A percentile compares a stretch with the other conserved stretches of the same genome.
Evolutionary conservation across 2,329 filamentous ascomycete genomes (phyloP).

Genomic region (Colletotrichum sp.): DNA sequence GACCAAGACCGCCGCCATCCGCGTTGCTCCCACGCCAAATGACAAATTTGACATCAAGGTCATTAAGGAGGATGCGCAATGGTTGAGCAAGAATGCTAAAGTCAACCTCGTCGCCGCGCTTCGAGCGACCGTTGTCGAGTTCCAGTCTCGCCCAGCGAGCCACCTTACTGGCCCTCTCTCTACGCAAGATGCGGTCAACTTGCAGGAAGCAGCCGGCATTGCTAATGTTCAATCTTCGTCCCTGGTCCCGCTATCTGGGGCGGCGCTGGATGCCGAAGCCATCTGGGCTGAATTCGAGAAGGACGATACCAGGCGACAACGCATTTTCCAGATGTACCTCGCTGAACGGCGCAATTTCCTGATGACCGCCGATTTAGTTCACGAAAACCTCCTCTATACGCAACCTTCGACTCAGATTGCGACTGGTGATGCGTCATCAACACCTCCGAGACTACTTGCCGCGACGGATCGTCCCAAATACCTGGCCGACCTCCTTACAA

Average conservation of each 20-base stretch:
- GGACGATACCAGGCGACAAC: constrained; percentile 63
- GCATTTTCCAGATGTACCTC: constrained; percentile 75
- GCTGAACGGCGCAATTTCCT: constrained; percentile 72
- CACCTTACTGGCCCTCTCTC: constrained; percentile 76
- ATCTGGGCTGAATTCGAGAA: constrained; percentile 66
- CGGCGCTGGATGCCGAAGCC: constrained; percentile 56
- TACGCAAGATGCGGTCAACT: constrained; percentile 76
- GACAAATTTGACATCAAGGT: constrained; percentile 74
- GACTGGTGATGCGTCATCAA: background rate
- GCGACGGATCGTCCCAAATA: constrained; percentile 27
- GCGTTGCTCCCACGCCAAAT: constrained; percentile 72
- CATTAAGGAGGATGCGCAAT: constrained; percentile 84
- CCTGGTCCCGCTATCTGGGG: constrained; percentile 58
- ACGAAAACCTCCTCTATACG: constrained; percentile 52
- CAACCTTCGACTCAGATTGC: constrained; percentile 23
- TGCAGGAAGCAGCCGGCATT: constrained; percentile 74
- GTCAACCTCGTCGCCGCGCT: constrained; percentile 85
- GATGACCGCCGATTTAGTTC: constrained; percentile 63
- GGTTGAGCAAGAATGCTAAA: constrained; percentile 79
- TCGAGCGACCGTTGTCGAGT: constrained; percentile 80
- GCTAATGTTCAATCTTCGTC: constrained; percentile 63
- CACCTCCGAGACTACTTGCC: background rate
- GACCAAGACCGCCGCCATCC: constrained; percentile 84
- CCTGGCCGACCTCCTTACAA: constrained; percentile 49
- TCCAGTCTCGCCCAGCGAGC: constrained; percentile 77